Evolutionary conservation across 495 filamentous ascomycete genomes (phyloP).

Genomic region (Trichoderma virens): DNA sequence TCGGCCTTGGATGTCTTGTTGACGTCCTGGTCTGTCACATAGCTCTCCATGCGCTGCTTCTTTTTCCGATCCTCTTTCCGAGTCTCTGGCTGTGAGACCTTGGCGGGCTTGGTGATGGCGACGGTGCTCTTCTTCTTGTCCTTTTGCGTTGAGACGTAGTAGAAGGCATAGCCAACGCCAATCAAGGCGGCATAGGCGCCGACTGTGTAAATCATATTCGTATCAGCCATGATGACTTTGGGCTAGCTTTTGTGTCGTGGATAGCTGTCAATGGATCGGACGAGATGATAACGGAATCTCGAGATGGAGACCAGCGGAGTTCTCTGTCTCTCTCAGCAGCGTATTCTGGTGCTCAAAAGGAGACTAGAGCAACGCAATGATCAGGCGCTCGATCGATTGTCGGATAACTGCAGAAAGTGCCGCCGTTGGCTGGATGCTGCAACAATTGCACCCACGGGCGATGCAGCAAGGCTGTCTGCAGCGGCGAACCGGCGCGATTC

Average conservation of each 20-base stretch:
- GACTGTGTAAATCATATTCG: neutral
- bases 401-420: neutral
- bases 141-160: conserved; percentile 13
- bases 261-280: neutral
- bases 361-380: neutral
- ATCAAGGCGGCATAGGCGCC: conserved; percentile 4
- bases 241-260: neutral
- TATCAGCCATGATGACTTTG: neutral
- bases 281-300: neutral
- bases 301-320: neutral
- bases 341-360: neutral
- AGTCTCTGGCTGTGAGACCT: conserved; percentile 19
- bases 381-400: neutral
- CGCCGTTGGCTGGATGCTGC: neutral
- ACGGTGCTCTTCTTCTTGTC: conserved; percentile 34
- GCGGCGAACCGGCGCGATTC: neutral
- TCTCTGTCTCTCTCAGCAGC: neutral
- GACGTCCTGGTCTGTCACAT: conserved; percentile 22
- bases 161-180: conserved; percentile 10
- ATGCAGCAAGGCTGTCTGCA: neutral
- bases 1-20: conserved; percentile 23
- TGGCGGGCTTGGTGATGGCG: conserved; percentile 25
- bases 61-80: conserved; percentile 11
- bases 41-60: conserved; percentile 17
- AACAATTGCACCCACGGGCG: neutral